Base-by-base conservation (phyloP, 441 rosid genomes). In the Daphne laureola region DNA sequence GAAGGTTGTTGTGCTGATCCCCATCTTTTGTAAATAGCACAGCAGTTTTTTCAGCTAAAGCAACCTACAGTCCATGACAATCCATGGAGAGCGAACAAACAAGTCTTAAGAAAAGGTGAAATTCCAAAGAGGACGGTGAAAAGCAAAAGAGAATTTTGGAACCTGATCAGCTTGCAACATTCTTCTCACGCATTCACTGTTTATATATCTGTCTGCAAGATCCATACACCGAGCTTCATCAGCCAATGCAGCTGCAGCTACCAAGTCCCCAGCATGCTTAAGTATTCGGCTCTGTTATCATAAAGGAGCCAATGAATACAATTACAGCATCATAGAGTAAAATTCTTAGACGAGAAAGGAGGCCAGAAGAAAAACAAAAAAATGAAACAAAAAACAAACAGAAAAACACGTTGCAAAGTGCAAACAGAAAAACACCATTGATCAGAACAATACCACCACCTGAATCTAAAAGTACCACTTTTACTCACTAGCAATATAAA, bases 211-310 rank as follows among this genome's bases (percentile, higher is more conserved):
- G 65, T 95, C 99, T 13, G 98, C 98, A 62, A 95, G 82, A 81
- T 95, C 99, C 97, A 95, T 95, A 73, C 97, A 79, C 73, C 99
- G 78, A 63, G 99, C 98, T 83, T 95, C 99, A 83, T 95, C 98
- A 23, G 98, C 98, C 74, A 95, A 85, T 57, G 95, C 82, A 55
- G 98, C 91, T 47, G 98, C 97, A 21, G 95, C 96, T 48, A 78
- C 69, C 72, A 84, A 70, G 73, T 95, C 98, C 62, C 98, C 99
- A 42, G 91, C 98, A 72, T 91, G 99, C 90, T 95, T 95, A 87
- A 91, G 55, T 65, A 95, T 95, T 67, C 95, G 90, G 75, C 98
- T 84, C 98, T 95, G 90, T 59, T 53, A 63, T 63, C 52, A 67
- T 46, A 52, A 51, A 61, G 63, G 27, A 18, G 21, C 36, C 40